phyloP scores from a whole-genome alignment of 2,329 filamentous ascomycete species.

The Xylariaceae sp. region DNA sequence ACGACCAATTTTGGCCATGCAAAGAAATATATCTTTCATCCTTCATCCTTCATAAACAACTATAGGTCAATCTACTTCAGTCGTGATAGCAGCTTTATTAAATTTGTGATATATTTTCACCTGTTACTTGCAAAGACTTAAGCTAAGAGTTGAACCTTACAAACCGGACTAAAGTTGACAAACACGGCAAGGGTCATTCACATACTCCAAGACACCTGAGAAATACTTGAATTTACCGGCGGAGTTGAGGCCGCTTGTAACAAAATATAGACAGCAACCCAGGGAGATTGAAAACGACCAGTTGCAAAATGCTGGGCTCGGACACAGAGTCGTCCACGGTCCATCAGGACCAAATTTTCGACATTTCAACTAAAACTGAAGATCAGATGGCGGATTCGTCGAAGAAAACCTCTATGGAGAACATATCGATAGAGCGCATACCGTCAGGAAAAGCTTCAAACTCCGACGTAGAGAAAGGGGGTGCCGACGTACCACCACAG shows the following conservation, averaged over 20 bases:
- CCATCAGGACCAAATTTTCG: slow-evolving; percentile 24
- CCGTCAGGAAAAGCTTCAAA: slow-evolving; percentile 34
- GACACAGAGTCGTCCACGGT: slow-evolving; percentile 35
- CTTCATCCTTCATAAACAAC: background rate
- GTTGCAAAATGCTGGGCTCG: slow-evolving; percentile 32
- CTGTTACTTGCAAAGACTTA: background rate
- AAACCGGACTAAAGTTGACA: background rate
- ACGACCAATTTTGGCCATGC: no score
- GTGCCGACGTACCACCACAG: slow-evolving; percentile 9
- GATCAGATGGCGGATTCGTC: slow-evolving; percentile 24
- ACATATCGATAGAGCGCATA: slow-evolving; percentile 40
- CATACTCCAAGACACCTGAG: background rate
- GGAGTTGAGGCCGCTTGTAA: background rate
- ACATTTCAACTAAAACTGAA: slow-evolving; percentile 27
- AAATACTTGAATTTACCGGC: background rate
- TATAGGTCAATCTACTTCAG: background rate
- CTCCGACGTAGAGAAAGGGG: slow-evolving; percentile 43
- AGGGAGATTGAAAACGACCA: no score
- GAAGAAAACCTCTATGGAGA: slow-evolving; percentile 29
- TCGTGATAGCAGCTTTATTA: background rate
- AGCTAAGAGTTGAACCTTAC: background rate
- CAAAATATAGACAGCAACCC: no score
- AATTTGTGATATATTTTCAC: background rate
- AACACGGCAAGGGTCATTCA: background rate
- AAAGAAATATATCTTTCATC: background rate